Conservation (phyloP, 306 rosid species). For the Leucaena leucocephala region DNA sequence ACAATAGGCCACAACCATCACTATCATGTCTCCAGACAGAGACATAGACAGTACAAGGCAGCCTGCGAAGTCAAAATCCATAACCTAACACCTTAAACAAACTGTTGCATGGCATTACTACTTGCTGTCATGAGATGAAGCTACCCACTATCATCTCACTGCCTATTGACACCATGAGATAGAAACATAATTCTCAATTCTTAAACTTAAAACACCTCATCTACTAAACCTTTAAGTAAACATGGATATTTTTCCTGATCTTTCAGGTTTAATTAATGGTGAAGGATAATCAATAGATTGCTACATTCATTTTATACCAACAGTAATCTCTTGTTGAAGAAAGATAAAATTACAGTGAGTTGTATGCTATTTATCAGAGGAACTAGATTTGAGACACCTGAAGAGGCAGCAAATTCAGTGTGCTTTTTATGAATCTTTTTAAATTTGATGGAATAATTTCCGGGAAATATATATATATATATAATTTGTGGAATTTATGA, state of each 20-base stretch:
- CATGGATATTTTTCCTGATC: not conserved
- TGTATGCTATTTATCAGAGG: not conserved
- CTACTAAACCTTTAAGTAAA: conserved; percentile 24
- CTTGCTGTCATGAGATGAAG: not conserved
- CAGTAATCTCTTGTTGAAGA: conserved; percentile 10
- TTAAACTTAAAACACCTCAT: not conserved
- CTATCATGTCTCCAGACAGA: not conserved
- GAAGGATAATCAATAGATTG: conserved; percentile 1
- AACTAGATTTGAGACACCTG: not conserved
- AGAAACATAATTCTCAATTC: not conserved
- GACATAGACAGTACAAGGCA: conserved; percentile 2
- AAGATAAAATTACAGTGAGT: not conserved
- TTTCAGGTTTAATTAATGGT: conserved; percentile 6
- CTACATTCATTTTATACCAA: conserved; percentile 19
- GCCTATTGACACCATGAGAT: not conserved
- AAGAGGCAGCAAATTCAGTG: not conserved
- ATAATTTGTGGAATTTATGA: not conserved
- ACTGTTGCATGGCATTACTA: conserved; percentile 18
- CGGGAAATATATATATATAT: not conserved
- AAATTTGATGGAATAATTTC: not conserved
- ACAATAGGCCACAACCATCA: not conserved
- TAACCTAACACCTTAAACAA: not conserved
- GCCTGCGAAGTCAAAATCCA: not conserved
- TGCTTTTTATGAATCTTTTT: not conserved
- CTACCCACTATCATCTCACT: not conserved